A percentile compares a stretch with the other conserved stretches of the same genome.
Evolutionary conservation across 2,329 filamentous ascomycete species (phyloP).

Genomic region (Xylariales sp.): DNA sequence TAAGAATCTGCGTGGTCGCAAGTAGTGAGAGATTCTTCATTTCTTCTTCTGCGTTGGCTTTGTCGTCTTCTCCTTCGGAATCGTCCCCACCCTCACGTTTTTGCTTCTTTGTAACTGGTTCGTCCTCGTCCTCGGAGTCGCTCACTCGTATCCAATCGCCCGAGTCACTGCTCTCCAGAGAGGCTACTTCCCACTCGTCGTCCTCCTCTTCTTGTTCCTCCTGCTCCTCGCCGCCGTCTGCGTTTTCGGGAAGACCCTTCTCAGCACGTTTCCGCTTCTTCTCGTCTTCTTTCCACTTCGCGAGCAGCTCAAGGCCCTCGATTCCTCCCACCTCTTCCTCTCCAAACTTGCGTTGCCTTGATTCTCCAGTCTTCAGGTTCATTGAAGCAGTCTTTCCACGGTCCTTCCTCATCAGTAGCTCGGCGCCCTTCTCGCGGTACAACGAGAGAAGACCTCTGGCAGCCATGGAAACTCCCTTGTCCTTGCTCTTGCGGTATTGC

Average conservation of each 20-base stretch:
- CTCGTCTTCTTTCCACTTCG: constrained; percentile 92
- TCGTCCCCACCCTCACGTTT: constrained; percentile 35
- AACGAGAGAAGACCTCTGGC: constrained; percentile 86
- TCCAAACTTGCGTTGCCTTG: constrained; percentile 75
- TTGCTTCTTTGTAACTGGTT: constrained; percentile 61
- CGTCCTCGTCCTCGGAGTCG: constrained; percentile 76
- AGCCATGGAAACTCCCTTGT: constrained; percentile 99
- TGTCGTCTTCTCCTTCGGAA: constrained; percentile 26
- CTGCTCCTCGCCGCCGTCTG: constrained; percentile 55
- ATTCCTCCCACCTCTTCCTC: constrained; percentile 78
- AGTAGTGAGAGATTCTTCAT: constrained; percentile 61
- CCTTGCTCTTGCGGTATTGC: constrained; percentile 94
- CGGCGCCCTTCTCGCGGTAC: constrained; percentile 86
- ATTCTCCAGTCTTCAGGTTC: constrained; percentile 69
- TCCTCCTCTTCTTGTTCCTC: constrained; percentile 54
- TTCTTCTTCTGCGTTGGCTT: constrained; percentile 25
- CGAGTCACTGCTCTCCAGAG: constrained; percentile 61
- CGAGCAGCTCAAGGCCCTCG: constrained; percentile 86
- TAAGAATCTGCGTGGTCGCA: constrained; percentile 91
- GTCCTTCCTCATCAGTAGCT: constrained; percentile 84
- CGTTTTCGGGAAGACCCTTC: constrained; percentile 60
- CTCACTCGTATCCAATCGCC: constrained; percentile 93
- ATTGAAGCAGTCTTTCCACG: constrained; percentile 89
- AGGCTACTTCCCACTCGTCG: constrained; percentile 58
- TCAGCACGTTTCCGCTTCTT: constrained; percentile 67